A percentile compares a stretch with the other conserved stretches of the same genome.
phyloP scores from a whole-genome alignment of 768 basidiomycete species.

The Kwoniella sp. region DNA sequence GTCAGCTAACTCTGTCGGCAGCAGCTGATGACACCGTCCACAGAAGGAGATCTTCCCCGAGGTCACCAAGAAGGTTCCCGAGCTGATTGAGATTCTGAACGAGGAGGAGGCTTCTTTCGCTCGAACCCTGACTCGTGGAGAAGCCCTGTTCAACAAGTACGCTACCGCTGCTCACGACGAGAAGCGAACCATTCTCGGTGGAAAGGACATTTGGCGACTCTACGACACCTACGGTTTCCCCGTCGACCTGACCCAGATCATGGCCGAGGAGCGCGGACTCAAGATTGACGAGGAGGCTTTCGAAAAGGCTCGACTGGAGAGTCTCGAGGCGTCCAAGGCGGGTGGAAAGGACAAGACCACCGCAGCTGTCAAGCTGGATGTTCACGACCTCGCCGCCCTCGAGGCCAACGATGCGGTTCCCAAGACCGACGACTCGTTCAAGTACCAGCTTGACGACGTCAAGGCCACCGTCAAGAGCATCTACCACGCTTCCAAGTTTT shows the following conservation, averaged over 20 bases:
- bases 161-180: conserved; percentile 63
- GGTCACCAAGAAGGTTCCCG: conserved; percentile 71
- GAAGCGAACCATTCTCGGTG: conserved; percentile 65
- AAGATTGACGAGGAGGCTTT: conserved; percentile 82
- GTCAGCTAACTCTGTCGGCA: too few species aligned
- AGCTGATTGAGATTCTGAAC: conserved; percentile 89
- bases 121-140: conserved; percentile 92
- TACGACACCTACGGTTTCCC: conserved; percentile 99
- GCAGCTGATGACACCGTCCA: too few species aligned
- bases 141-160: conserved; percentile 89
- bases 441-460: conserved; percentile 78
- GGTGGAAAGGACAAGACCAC: conserved; percentile 61
- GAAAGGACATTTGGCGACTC: conserved; percentile 91
- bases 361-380: conserved; percentile 78
- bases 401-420: conserved; percentile 72
- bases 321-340: conserved; percentile 87
- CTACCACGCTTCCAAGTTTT: conserved; percentile 74
- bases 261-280: conserved; percentile 90
- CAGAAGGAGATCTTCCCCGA: conserved; percentile 90
- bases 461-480: conserved; percentile 73
- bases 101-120: conserved; percentile 98
- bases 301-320: conserved; percentile 77
- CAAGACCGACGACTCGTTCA: conserved; percentile 87
- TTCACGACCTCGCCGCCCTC: conserved; percentile 83
- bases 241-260: conserved; percentile 87